A percentile compares a stretch with the other conserved stretches of the same genome.
These are phyloP conservation scores for Penicillium hesseltinei DNA, from an alignment of 2,329 filamentous ascomycete species.

Conservation along the genomic window DNA sequence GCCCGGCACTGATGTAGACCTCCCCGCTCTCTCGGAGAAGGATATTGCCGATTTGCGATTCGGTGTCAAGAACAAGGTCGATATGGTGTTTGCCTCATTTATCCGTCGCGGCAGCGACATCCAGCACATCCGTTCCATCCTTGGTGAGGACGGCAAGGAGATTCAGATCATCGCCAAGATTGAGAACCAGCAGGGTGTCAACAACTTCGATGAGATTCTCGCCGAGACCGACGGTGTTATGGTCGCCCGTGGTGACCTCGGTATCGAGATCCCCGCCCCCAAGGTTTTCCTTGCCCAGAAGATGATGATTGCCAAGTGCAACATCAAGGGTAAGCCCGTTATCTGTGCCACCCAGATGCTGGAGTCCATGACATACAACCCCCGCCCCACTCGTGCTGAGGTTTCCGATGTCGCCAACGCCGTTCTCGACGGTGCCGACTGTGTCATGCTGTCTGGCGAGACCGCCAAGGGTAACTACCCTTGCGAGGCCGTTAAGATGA, in stretches of 20 bases:
- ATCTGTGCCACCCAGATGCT: slow-evolving; percentile 99
- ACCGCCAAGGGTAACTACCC: slow-evolving; percentile 98
- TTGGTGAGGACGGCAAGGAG: slow-evolving; percentile 87
- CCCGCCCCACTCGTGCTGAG: slow-evolving; percentile 93
- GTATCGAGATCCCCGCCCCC: slow-evolving; percentile 97
- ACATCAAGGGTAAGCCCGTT: slow-evolving; percentile 96
- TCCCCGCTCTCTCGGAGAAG: slow-evolving; percentile 96
- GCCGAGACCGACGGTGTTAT: slow-evolving; percentile 97
- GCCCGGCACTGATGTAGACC: slow-evolving; percentile 96
- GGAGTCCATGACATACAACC: slow-evolving; percentile 99
- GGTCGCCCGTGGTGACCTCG: slow-evolving; percentile 97
- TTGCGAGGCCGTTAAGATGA: slow-evolving; percentile 87
- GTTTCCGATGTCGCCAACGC: slow-evolving; percentile 98
- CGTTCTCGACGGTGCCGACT: slow-evolving; percentile 95
- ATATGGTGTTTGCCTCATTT: slow-evolving; percentile 99
- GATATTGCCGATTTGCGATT: slow-evolving; percentile 92
- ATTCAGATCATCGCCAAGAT: slow-evolving; percentile 99
- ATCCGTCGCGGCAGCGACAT: slow-evolving; percentile 95
- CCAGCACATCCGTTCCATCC: slow-evolving; percentile 82
- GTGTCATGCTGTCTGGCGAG: slow-evolving; percentile 99
- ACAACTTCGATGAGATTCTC: slow-evolving; percentile 99
- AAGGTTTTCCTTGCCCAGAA: slow-evolving; percentile 99
- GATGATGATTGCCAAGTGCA: slow-evolving; percentile 99
- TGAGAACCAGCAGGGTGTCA: slow-evolving; percentile 98
- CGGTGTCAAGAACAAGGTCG: slow-evolving; percentile 96